Conservation (phyloP, 75 land plant genomes). For the Picea sitchensis region DNA sequence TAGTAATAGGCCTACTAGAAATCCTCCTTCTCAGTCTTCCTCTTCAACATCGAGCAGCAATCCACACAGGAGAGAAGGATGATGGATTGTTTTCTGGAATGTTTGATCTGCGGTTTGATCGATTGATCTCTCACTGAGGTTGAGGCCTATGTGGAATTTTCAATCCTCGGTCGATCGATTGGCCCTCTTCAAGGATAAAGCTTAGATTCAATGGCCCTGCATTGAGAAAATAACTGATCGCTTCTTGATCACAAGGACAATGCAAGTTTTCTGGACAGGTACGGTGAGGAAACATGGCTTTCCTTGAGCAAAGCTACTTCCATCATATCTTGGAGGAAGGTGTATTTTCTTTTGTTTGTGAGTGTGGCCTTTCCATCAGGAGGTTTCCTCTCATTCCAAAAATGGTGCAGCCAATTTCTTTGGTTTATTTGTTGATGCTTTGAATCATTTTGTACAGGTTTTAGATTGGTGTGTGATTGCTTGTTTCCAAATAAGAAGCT, state of each 20-base stretch:
- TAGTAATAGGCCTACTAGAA: constrained; percentile 2
- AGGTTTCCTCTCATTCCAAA: background rate
- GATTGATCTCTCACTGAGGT: background rate
- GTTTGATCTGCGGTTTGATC: background rate
- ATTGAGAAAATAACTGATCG: background rate
- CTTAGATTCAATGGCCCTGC: background rate
- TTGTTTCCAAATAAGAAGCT: constrained; percentile 8
- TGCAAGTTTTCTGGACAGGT: background rate
- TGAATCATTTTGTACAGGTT: constrained; percentile 11
- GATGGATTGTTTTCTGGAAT: background rate
- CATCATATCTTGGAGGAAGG: background rate
- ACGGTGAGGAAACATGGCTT: background rate
- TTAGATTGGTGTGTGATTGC: constrained; percentile 10
- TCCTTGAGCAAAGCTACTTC: background rate
- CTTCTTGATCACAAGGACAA: background rate
- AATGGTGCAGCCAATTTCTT: constrained; percentile 3
- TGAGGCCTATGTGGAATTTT: background rate
- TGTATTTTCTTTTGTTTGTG: background rate
- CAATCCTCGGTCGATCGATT: background rate
- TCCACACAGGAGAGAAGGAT: constrained; percentile 6
- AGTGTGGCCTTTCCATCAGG: constrained; percentile 3
- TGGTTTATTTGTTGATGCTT: constrained; percentile 4
- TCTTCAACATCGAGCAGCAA: background rate
- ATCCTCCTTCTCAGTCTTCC: background rate
- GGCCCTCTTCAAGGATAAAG: background rate